Base-by-base conservation (phyloP, 257 asterid species). In the Verbena officinalis region DNA sequence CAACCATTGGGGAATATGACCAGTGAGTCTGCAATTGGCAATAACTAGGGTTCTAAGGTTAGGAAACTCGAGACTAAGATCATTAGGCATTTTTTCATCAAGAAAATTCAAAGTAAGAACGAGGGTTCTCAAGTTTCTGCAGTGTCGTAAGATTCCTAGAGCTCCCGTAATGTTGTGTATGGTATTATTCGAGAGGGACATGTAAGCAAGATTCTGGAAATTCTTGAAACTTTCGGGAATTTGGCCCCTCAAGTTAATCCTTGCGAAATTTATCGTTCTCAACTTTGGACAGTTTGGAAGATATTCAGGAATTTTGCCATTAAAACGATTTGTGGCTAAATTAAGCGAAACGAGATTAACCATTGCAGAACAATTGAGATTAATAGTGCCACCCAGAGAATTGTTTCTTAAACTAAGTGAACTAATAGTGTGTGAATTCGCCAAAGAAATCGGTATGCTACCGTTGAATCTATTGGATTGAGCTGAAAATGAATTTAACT, bases 351-450 rank as follows among this genome's bases (percentile, higher is more conserved):
- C 84, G 19, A 90, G 96, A 75, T 71, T 85, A 58, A 73, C 68
- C 97, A 90, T 83, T 2, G 90, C 84, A 8, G 89, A 63, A 60
- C 97, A 90, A 48, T 90, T 90, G 60, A 90, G 78, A 44, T 75
- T 76, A 58, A 90, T 79, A 31, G 57, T 46, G 38, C 80, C 92
- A 10, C 61, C 68, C 64, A 90, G 69, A 5, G 96, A 85, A 67
- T 87, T 87, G 75, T 87, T 90, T 71, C 96, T 80, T 74, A 90
- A 77, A 69, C 73, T 80, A 65, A 90, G 81, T 0, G 76, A 68
- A 43, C 23, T 30, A 51, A 90, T 68, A 13, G 78, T 73, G 9
- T 55, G 71, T 2, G 96, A 87, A 79, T 82, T 87, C 6, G 95
- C 83, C 79, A 90, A 44, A 2, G 97, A 80, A 10, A 20, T 3